Base-by-base conservation (phyloP, 1,284 basidiomycete species). In the Tilletia horrida region DNA sequence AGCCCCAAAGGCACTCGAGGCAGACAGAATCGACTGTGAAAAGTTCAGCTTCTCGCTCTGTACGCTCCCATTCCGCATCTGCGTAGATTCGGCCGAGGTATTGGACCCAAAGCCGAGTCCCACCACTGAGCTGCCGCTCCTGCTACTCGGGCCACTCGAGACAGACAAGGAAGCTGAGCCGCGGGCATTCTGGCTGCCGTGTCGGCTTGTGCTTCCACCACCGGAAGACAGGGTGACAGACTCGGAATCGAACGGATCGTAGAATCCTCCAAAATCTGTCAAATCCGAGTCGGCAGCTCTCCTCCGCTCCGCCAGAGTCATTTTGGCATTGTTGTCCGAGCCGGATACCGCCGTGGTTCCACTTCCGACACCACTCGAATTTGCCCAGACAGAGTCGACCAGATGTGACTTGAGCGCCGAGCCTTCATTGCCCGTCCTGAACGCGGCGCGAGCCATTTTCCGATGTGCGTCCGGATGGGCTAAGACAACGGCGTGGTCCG, bases 391-490 rank as follows among this genome's bases (percentile, higher is more conserved):
- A 40, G 35, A 40, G 35, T 40, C 35, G 35, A 40, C 6, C 35
- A 40, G 11, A 11, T 40, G 35, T 40, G 35, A 40, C 11, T 40
- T 40, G 35, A 40, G 11, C 4, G 35, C 35, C 35, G 35, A 40
- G 35, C 35, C 35, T 40, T 40, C 35, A 40, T 40, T 40, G 35
- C 4, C 35, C 35, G 35, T 11, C 35, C 2, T 25, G 27, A 40
- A 13, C 50, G 50, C 50, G 11, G 55, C 55, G 27, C 31, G 27
- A 16, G 55, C 55, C 55, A 40, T 18, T 13, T 25, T 18, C 16
- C 76, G 73, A 55, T 76, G 75, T 1, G 71, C 70, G 16, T 71
- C 68, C 21, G 75, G 72, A 27, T 68, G 72, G 64, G 73, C 73
- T 14, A 78, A 63, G 7, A 72, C 64, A 64, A 76, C 23, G 0